Evolutionary conservation across 805 yeast genomes (phyloP), one percentile per base, ranked within the genome.

Genomic region (Yamadazyma tumulicola): DNA sequence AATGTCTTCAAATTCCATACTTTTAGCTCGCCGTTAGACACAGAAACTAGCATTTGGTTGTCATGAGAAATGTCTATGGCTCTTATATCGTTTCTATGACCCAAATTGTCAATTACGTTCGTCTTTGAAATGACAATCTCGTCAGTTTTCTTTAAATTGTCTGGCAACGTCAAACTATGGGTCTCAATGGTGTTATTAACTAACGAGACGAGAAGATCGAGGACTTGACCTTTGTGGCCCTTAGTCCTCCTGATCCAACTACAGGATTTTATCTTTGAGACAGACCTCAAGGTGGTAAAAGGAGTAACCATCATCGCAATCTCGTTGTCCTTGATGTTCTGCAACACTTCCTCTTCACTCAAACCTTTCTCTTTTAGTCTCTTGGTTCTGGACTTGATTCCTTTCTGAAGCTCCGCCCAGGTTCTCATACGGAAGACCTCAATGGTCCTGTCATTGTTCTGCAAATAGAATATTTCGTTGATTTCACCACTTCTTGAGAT

Each of bases 1-100:
- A 65, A 69, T 1, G 91, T 79, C 42, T 71, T 70, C 19, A 83
- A 55, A 52, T 93, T 93, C 96, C 96, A 89, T 15, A 93, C 71
- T 53, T 93, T 93, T 42, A 93, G 62, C 45, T 77, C 74, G 15
- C 97, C 97, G 52, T 88, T 87, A 3, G 96, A 83, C 0, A 96
- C 96, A 1, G 96, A 82, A 3, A 88, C 94, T 26, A 91, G 63
- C 38, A 93, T 63, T 54, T 77, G 78, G 55, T 81, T 77, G 61
- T 91, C 96, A 35, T 79, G 76, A 37, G 95, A 83, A 22, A 93
- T 69, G 46, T 87, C 89, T 52, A 86, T 65, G 4, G 95, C 73
- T 49, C 98, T 74, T 18, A 91, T 72, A 57, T 93, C 99, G 2
- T 87, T 78, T 54, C 97, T 77, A 57, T 89, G 97, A 14, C 98